phyloP scores from a whole-genome alignment of 768 basidiomycete genomes.

The Auricularia heimuer region DNA sequence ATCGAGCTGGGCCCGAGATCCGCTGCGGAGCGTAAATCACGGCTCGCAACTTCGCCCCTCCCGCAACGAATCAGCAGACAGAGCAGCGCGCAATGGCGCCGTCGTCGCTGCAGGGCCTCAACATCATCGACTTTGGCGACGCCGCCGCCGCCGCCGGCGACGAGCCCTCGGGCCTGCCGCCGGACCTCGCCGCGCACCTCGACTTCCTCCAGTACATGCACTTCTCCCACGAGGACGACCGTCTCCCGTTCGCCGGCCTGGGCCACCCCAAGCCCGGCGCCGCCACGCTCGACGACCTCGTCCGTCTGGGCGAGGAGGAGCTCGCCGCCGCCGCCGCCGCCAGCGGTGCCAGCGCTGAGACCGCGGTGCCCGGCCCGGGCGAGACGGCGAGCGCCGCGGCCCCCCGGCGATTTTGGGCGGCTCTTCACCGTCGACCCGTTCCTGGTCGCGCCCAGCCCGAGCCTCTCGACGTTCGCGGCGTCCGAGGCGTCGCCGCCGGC shows the following conservation, averaged over 20 bases:
- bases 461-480: constrained; percentile 21
- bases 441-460: constrained; percentile 21
- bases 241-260: constrained; percentile 16
- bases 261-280: background rate
- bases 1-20: too few species aligned
- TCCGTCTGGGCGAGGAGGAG: background rate
- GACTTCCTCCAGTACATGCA: constrained; percentile 53
- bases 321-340: constrained; percentile 7
- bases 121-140: constrained; percentile 44
- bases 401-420: constrained; percentile 22
- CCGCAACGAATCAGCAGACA: background rate
- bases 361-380: constrained; percentile 13
- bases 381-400: constrained; percentile 30
- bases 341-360: background rate
- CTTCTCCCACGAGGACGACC: constrained; percentile 5
- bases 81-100: background rate
- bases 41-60: background rate
- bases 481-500: constrained; percentile 21
- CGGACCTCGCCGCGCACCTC: constrained; percentile 68
- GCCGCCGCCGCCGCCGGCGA: constrained; percentile 32
- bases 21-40: too few species aligned
- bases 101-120: constrained; percentile 65
- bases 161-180: constrained; percentile 33
- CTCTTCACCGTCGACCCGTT: constrained; percentile 34
- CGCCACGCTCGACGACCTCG: constrained; percentile 1